Conservation (phyloP, 2,329 filamentous ascomycete species). For the Conoideocrella luteorostrata region DNA sequence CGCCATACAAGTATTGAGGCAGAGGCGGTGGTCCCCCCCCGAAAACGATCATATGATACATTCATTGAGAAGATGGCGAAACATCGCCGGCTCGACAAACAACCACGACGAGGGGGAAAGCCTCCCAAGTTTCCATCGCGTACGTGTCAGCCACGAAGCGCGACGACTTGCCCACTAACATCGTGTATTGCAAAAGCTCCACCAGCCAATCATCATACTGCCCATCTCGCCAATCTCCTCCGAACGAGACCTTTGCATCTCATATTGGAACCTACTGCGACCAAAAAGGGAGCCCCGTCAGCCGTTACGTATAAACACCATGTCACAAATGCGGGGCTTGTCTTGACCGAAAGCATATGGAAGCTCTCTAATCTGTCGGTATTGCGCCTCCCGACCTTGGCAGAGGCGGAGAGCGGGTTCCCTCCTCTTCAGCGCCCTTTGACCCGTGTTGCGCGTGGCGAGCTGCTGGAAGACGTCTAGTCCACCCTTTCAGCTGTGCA, state of each 20-base stretch:
- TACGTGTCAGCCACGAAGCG: not conserved
- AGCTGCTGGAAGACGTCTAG: constrained; percentile 24
- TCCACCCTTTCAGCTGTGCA: constrained; percentile 11
- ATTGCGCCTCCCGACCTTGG: constrained; percentile 10
- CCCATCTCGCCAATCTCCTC: constrained; percentile 12
- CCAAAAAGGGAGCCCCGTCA: not conserved
- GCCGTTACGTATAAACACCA: constrained; percentile 2
- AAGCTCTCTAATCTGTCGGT: constrained; percentile 10
- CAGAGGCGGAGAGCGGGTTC: not conserved
- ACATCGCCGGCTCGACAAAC: not conserved
- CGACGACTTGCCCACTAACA: too few species aligned
- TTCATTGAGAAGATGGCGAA: not conserved
- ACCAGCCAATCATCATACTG: constrained; percentile 6
- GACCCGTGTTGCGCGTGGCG: constrained; percentile 13
- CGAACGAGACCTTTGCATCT: constrained; percentile 10
- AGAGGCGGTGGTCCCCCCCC: not conserved
- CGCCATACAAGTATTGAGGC: not conserved
- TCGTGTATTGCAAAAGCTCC: constrained; percentile 6
- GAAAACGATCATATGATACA: not conserved
- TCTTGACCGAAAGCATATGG: constrained; percentile 10
- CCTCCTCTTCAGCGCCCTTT: not conserved
- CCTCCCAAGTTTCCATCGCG: constrained; percentile 4
- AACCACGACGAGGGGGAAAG: not conserved
- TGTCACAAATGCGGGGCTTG: constrained; percentile 12
- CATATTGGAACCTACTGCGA: constrained; percentile 7